These are phyloP conservation scores for Mycena rebaudengoi DNA, from an alignment of 768 basidiomycete genomes.

Conservation along the genomic window DNA sequence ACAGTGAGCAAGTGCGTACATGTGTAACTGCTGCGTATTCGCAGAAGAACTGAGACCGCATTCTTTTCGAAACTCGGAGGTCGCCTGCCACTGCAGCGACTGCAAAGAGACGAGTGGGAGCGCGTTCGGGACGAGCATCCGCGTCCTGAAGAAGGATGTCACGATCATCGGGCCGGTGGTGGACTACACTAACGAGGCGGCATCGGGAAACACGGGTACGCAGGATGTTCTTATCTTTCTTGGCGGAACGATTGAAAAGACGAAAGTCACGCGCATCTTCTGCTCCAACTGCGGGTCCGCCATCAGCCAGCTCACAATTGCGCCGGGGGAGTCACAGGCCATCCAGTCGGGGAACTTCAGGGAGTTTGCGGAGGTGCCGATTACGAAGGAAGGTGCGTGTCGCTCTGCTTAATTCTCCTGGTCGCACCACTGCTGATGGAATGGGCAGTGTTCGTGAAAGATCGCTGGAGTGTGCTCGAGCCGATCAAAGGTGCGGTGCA, in stretches of 20 bases:
- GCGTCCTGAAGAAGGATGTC: slow-evolving; percentile 42
- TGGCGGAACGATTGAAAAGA: background rate
- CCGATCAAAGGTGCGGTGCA: slow-evolving; percentile 36
- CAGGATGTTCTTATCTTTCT: background rate
- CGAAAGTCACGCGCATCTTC: slow-evolving; percentile 46
- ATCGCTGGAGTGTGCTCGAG: slow-evolving; percentile 39
- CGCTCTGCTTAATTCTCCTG: background rate
- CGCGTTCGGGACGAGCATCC: slow-evolving; percentile 49
- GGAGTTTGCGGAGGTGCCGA: slow-evolving; percentile 39
- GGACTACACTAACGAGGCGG: slow-evolving; percentile 37
- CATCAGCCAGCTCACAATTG: slow-evolving; percentile 43
- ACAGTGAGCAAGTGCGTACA: slow-evolving; percentile 35
- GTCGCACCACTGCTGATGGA: background rate
- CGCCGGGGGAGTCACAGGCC: slow-evolving; percentile 45
- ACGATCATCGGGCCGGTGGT: slow-evolving; percentile 44
- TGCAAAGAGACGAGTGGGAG: slow-evolving; percentile 49
- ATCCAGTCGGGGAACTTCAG: slow-evolving; percentile 49
- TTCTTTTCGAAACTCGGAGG: slow-evolving; percentile 18
- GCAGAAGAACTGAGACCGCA: background rate
- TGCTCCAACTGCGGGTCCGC: slow-evolving; percentile 48
- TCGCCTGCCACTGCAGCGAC: slow-evolving; percentile 48
- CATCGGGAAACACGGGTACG: slow-evolving; percentile 45
- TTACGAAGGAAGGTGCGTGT: slow-evolving; percentile 41
- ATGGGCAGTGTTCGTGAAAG: slow-evolving; percentile 44
- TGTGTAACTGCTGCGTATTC: background rate